Evolutionary conservation across 176 grass and related monocot genomes (phyloP), one percentile per base, ranked within the genome.

Genomic region (Pontederia crassipes): DNA sequence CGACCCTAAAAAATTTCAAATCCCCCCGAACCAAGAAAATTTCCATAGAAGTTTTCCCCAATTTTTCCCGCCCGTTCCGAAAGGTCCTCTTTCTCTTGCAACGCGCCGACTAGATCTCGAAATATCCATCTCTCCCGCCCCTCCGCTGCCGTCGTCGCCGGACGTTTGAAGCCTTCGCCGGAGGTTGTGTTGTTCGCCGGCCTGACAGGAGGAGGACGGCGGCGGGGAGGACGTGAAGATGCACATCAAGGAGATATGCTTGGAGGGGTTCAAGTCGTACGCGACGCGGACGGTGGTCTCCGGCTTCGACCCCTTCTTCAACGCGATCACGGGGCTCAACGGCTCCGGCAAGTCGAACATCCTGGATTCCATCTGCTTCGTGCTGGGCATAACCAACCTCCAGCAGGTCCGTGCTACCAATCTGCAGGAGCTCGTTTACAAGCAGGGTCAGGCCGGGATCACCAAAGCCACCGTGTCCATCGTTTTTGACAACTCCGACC

Each of bases 201-300:
- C 12, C 54, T 10, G 20, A 6, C 4, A 11, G 32, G 51, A 20
- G 2, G 1, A 12, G 17, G 48, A 8, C 62, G 50, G 11, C 28
- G 18, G 4, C 8, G 13, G 62, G 8, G 45, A 40, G 48, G 32
- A 17, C 18, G 11, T n/a, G 18, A 49, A 9, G 17, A 98, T 98
- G 93, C 73, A 92, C 85, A 88, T 98, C 78, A 98, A 89, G 79
- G 93, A 98, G 82, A 75, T 98, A 27, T 89, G 77, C 54, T 74
- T 92, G 48, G 93, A 98, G 67, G 88, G 93, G 8, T 98, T 98
- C 82, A 98, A 92, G 79, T 98, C 93, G 12, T 98, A 98, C 74
- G 93, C 88, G 49, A 86, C 81, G 24, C 82, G 88, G 49, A 92
- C 93, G 48, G 84, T 86, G 87, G 93, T 98, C 53, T 60, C 82